Conservation (phyloP, 306 rosid species). For the Rosa persica region DNA sequence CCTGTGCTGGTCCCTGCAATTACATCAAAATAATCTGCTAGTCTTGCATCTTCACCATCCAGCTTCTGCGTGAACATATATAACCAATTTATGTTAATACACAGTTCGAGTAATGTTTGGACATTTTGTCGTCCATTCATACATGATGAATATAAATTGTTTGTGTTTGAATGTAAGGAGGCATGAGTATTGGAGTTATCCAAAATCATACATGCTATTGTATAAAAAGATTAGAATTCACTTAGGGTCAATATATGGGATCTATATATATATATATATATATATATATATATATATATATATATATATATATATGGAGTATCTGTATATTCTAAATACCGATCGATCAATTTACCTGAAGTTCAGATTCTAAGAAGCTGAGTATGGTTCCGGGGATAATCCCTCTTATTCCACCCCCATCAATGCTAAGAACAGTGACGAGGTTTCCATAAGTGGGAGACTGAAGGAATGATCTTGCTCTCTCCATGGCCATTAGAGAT, state of each 20-base stretch:
- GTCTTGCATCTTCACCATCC: conserved; percentile 28
- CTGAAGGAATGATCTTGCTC: conserved; percentile 21
- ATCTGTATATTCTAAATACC: not conserved
- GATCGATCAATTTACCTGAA: conserved; percentile 43
- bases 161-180: no score
- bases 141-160: no score
- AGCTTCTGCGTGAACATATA: conserved; percentile 18
- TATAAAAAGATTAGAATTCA: no score
- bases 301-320: no score
- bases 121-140: no score
- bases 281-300: no score
- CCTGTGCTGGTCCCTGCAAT: conserved; percentile 49
- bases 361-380: conserved; percentile 55
- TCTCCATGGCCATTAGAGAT: conserved; percentile 22
- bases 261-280: no score
- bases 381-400: conserved; percentile 63
- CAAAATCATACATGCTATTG: no score
- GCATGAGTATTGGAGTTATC: no score
- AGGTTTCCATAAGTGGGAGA: conserved; percentile 65
- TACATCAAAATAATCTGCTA: conserved; percentile 40
- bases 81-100: not conserved
- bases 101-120: no score
- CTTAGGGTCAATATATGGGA: no score
- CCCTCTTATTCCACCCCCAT: conserved; percentile 73
- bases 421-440: conserved; percentile 64